Conservation (phyloP, 169 alveolate species). For the Eimeria sp. region DNA sequence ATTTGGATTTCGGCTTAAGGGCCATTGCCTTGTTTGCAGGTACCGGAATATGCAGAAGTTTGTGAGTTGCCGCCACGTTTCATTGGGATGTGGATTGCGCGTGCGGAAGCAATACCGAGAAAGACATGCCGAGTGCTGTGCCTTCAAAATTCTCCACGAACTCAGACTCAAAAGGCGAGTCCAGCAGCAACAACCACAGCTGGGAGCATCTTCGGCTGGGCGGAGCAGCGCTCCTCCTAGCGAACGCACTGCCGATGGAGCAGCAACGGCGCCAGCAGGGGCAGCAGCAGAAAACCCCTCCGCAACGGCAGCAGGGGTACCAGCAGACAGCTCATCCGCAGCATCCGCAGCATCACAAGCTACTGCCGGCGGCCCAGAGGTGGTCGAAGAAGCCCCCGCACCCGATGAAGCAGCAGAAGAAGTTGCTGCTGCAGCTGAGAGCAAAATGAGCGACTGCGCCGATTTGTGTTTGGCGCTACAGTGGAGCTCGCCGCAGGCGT, state of each 20-base stretch:
- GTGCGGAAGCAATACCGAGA: slow-evolving; percentile 76
- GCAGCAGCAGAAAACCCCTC: slow-evolving; percentile 16
- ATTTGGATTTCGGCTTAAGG: neutral
- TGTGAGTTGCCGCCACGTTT: slow-evolving; percentile 71
- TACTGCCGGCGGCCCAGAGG: neutral
- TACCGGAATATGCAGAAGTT: slow-evolving; percentile 83
- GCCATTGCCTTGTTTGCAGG: slow-evolving; percentile 5
- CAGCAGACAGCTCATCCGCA: neutral
- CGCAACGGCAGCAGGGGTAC: neutral
- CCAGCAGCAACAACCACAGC: slow-evolving; percentile 65
- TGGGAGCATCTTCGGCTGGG: neutral
- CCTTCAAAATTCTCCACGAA: slow-evolving; percentile 58
- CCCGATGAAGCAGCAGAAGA: neutral
- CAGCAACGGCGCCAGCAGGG: slow-evolving; percentile 40
- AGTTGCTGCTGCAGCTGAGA: neutral
- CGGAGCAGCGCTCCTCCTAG: neutral
- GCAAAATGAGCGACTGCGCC: neutral
- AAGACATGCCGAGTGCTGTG: slow-evolving; percentile 78
- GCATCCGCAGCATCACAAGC: slow-evolving; percentile 43
- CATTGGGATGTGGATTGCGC: slow-evolving; percentile 76
- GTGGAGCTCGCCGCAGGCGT: slow-evolving; percentile 1
- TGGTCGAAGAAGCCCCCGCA: neutral
- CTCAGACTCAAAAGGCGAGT: neutral
- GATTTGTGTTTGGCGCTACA: slow-evolving; percentile 46
- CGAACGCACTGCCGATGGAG: neutral